Evolutionary conservation across 1,284 basidiomycete species (phyloP).

Genomic region (Schizopora paradoxa): DNA sequence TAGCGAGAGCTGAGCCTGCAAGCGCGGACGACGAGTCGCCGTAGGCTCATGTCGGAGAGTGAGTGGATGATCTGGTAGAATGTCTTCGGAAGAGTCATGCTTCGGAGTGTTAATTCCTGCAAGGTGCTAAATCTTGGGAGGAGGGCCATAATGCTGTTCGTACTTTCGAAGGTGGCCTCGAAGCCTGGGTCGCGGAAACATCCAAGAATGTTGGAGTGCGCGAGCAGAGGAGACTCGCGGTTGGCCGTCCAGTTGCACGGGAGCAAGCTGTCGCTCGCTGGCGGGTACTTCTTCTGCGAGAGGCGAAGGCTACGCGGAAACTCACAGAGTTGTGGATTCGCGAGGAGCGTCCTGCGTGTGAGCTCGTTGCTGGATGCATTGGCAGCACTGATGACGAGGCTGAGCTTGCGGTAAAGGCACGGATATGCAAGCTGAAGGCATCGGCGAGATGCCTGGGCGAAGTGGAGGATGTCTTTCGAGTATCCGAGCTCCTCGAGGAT

Average conservation of each 20-base stretch:
- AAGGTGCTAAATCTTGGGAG: conserved; percentile 11
- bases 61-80: conserved; percentile 15
- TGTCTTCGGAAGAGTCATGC: conserved; percentile 10
- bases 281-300: conserved; percentile 10
- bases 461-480: conserved; percentile 13
- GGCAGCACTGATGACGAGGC: conserved; percentile 7
- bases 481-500: neutral
- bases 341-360: conserved; percentile 3
- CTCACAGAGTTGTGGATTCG: conserved; percentile 5
- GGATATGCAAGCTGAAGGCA: conserved; percentile 8
- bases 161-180: conserved; percentile 4
- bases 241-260: neutral
- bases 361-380: neutral
- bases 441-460: conserved; percentile 9
- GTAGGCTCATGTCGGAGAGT: conserved; percentile 2
- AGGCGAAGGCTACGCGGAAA: conserved; percentile 3
- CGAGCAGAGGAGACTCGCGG: conserved; percentile 5
- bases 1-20: conserved; percentile 13
- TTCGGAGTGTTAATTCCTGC: conserved; percentile 12
- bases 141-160: conserved; percentile 3
- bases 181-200: conserved; percentile 1
- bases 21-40: conserved; percentile 8
- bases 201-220: neutral
- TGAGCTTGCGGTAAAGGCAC: conserved; percentile 7
- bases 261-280: conserved; percentile 3